Conservation (phyloP, 2,329 filamentous ascomycete genomes). For the Rutstroemia sp. region DNA sequence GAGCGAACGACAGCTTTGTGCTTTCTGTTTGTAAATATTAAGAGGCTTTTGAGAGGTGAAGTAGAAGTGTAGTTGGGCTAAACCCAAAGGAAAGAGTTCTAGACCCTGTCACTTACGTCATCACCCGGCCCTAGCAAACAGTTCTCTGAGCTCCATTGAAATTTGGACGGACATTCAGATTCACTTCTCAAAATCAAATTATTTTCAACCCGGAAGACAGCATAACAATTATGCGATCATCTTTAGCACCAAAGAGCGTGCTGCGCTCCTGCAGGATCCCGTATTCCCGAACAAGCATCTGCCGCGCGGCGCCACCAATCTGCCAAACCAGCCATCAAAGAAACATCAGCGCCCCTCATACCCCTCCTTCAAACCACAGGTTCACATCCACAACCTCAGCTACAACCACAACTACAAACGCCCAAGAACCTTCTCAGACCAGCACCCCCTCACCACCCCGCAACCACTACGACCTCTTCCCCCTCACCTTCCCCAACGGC, state of each 20-base stretch:
- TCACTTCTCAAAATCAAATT: no score
- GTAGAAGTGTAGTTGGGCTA: no score
- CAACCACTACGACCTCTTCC: conserved; percentile 86
- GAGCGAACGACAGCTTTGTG: no score
- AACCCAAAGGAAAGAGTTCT: no score
- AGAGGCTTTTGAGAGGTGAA: no score
- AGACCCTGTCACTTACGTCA: no score
- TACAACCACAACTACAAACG: not conserved
- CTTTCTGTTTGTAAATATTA: no score
- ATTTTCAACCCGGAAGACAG: no score
- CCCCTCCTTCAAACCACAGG: not conserved
- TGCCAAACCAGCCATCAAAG: not conserved
- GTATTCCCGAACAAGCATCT: not conserved
- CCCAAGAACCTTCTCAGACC: not conserved
- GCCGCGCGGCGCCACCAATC: not conserved
- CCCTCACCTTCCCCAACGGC: conserved; percentile 64
- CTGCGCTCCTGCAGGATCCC: not conserved
- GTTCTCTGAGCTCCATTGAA: no score
- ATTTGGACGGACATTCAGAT: no score
- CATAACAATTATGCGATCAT: conserved; percentile 1
- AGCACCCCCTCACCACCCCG: conserved; percentile 17
- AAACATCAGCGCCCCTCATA: not conserved
- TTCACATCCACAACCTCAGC: not conserved
- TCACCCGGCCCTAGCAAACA: no score
- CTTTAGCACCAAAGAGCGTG: not conserved